Evolutionary conservation across 78 protist species (phyloP), one percentile per base, ranked within the genome.

Genomic region (Chrysochromulina parva): DNA sequence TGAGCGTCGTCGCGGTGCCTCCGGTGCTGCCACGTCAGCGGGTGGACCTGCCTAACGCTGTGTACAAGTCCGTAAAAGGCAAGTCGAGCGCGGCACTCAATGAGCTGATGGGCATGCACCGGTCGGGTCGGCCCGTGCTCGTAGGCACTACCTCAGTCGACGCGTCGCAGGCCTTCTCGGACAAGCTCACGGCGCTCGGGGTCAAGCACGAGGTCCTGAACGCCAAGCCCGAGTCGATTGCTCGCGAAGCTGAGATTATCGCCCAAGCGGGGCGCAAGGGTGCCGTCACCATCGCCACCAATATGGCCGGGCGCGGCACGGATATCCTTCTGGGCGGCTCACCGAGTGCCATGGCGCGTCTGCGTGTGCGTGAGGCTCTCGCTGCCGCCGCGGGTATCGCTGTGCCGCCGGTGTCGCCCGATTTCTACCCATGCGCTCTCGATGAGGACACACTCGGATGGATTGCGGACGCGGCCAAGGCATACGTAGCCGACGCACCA

Each of bases 281-380:
- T n/a, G 86, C 85, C 28, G 52, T 91, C 66, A 91, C 93, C 48
- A 91, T 91, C 66, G 55, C 93, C 54, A 91, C 93, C 62, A 91
- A 91, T 57, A 91, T 91, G 93, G 93, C 93, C 16, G 93, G 93
- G 26, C 81, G 93, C 11, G 93, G 93, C 62, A 91, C 93, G 4
- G 93, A 91, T 47, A 91, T 91, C 85, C 90, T 91, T 50, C 90
- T 91, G 26, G 93, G 93, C 59, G 92, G 92, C 48, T 78, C 54
- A 50, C 81, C 92, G 1, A 74, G 53, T n/a, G 4, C 20, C 26
- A 78, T 90, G 69, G 91, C 85, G 38, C 78, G 91, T 10, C 26
- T 89, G n/a, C n/a, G 53, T 28, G 47, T 62, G 73, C 28, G 62
- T 62, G 10, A 0, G 22, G 48, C 60, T 16, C 17, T 53, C 62